Conservation (phyloP, 345 rosid species). For the Corchorus olitorius region DNA sequence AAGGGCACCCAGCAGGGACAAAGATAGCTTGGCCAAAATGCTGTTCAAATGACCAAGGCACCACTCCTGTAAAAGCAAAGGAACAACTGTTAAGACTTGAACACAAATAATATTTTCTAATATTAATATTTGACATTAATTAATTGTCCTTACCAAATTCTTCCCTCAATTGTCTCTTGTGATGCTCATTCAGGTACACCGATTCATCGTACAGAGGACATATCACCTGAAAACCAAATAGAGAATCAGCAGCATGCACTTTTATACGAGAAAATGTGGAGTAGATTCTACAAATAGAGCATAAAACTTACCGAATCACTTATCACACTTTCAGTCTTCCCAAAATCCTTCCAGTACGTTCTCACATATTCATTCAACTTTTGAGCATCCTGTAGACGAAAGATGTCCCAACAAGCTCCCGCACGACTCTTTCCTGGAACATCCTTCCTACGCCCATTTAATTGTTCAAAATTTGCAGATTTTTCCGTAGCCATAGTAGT, state of each 20-base stretch:
- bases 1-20: slow-evolving; percentile 96
- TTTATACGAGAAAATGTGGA: slow-evolving; percentile 15
- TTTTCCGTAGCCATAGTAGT: slow-evolving; percentile 18
- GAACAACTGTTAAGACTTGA: not conserved
- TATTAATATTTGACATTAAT: not conserved
- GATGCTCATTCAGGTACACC: slow-evolving; percentile 56
- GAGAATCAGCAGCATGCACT: slow-evolving; percentile 21
- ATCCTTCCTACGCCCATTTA: slow-evolving; percentile 23
- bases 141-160: slow-evolving; percentile 65
- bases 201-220: slow-evolving; percentile 66
- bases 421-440: slow-evolving; percentile 29
- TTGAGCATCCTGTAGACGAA: slow-evolving; percentile 76
- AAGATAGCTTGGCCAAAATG: slow-evolving; percentile 81
- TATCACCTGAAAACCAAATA: slow-evolving; percentile 51
- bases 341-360: slow-evolving; percentile 45
- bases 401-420: slow-evolving; percentile 86
- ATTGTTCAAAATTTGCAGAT: slow-evolving; percentile 24
- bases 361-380: slow-evolving; percentile 61
- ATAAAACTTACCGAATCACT: slow-evolving; percentile 54
- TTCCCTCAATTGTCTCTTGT: slow-evolving; percentile 65
- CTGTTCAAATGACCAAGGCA: slow-evolving; percentile 92
- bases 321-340: slow-evolving; percentile 28
- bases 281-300: slow-evolving; percentile 12
- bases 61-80: slow-evolving; percentile 62
- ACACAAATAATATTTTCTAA: not conserved